Percentiles rank a stretch among this genome's conserved stretches.
Conservation (phyloP, 257 asterid genomes). For the Plantago elongata region DNA sequence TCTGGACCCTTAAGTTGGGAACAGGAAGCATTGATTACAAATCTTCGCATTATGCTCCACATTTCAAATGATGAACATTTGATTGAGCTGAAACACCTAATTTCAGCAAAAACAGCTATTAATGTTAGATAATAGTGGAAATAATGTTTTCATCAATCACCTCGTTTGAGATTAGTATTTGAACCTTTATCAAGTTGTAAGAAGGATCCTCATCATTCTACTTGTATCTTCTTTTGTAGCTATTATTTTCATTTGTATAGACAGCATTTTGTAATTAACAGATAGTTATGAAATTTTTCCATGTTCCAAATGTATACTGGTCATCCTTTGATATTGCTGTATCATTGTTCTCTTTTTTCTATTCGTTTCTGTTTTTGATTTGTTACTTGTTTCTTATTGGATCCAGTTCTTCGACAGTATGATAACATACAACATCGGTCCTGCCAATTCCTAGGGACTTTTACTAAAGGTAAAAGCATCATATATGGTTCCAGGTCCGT, state of each 20-base stretch:
- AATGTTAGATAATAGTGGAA: conserved; percentile 33
- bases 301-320: conserved; percentile 26
- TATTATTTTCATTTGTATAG: conserved; percentile 24
- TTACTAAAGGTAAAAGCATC: conserved; percentile 13
- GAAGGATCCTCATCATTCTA: conserved; percentile 23
- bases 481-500: conserved; percentile 10
- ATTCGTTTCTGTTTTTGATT: background rate
- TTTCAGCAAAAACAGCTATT: conserved; percentile 46
- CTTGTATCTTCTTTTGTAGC: conserved; percentile 32
- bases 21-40: conserved; percentile 70
- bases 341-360: background rate
- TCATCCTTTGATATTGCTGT: conserved; percentile 22
- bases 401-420: conserved; percentile 12
- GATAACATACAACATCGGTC: conserved; percentile 5
- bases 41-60: conserved; percentile 79
- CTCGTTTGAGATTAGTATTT: conserved; percentile 22
- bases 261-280: conserved; percentile 28
- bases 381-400: conserved; percentile 20
- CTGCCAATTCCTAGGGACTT: conserved; percentile 2
- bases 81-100: conserved; percentile 68
- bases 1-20: conserved; percentile 97
- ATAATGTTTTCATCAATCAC: conserved; percentile 12
- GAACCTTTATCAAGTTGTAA: conserved; percentile 30
- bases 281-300: conserved; percentile 31
- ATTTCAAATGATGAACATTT: conserved; percentile 92